phyloP scores from a whole-genome alignment of 2,329 filamentous ascomycete genomes.

The Teratosphaeria epicoccoides region DNA sequence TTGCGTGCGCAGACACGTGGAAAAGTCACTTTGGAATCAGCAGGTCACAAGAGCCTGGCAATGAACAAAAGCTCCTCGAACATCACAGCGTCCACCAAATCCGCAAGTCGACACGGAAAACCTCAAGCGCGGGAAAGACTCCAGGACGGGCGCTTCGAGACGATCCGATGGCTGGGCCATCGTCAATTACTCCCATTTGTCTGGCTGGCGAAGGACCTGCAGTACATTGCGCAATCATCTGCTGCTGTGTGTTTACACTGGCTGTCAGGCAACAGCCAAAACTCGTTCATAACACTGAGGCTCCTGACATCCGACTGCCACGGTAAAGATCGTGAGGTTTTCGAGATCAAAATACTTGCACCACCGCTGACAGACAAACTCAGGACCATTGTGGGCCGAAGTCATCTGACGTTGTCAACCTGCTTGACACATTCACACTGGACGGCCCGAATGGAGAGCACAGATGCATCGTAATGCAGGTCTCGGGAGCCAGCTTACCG shows the following conservation, averaged over 20 bases:
- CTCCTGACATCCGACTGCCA: constrained; percentile 1
- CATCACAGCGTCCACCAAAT: not conserved
- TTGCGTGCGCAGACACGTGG: too few species aligned
- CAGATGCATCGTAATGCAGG: not conserved
- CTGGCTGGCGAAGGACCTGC: not conserved
- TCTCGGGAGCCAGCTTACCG: not conserved
- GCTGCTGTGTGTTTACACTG: not conserved
- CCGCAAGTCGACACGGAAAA: not conserved
- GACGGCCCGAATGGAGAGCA: not conserved
- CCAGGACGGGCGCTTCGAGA: not conserved
- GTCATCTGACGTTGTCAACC: not conserved
- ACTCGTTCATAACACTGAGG: constrained; percentile 1
- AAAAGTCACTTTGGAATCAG: too few species aligned
- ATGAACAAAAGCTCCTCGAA: too few species aligned
- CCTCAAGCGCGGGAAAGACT: not conserved
- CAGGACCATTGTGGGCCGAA: not conserved
- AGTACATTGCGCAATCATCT: not conserved
- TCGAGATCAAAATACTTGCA: constrained; percentile 3
- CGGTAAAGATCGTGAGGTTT: not conserved
- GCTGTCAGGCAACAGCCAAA: not conserved
- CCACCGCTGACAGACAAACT: too few species aligned
- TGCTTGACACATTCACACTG: not conserved
- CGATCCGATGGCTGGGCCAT: not conserved
- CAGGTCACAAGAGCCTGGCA: not conserved
- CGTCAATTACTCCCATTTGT: not conserved